phyloP scores from a whole-genome alignment of 2,329 filamentous ascomycete species.

The Rhinocladiella similis region DNA sequence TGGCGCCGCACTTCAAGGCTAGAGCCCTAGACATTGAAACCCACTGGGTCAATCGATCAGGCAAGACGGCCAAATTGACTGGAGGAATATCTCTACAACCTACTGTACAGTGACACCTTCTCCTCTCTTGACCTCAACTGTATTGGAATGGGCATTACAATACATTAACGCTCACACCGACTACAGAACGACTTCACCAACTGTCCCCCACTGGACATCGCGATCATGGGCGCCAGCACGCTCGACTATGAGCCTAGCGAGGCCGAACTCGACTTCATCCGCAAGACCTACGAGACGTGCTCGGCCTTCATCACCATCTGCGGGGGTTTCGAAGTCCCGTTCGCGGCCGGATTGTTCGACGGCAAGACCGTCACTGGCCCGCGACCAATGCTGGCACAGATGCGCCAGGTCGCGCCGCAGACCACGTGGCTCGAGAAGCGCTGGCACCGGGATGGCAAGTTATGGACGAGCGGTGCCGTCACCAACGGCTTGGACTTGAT shows the following conservation, averaged over 20 bases:
- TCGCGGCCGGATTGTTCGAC: constrained; percentile 20
- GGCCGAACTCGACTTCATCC: constrained; percentile 22
- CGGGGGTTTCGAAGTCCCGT: constrained; percentile 16
- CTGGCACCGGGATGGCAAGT: constrained; percentile 33
- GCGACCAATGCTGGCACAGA: constrained; percentile 9
- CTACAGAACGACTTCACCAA: constrained; percentile 21
- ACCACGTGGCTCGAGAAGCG: constrained; percentile 28
- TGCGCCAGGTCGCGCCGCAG: constrained; percentile 11
- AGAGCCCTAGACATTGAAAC: constrained; percentile 32
- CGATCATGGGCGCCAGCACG: constrained; percentile 22
- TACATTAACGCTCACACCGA: no score
- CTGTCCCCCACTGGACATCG: constrained; percentile 24
- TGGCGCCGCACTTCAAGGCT: constrained; percentile 6
- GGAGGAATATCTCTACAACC: constrained; percentile 12
- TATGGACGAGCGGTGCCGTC: constrained; percentile 37
- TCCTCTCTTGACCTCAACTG: no score
- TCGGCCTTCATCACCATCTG: constrained; percentile 25
- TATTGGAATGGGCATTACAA: no score
- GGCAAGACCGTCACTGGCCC: constrained; percentile 23
- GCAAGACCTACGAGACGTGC: constrained; percentile 21
- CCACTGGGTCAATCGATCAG: constrained; percentile 35
- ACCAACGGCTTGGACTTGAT: constrained; percentile 37
- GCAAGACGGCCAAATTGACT: constrained; percentile 17
- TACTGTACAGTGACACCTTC: constrained; percentile 2
- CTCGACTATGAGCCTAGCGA: constrained; percentile 17